These are phyloP conservation scores for Parastagonospora avenae DNA, from an alignment of 2,329 filamentous ascomycete species.

Conservation along the genomic window DNA sequence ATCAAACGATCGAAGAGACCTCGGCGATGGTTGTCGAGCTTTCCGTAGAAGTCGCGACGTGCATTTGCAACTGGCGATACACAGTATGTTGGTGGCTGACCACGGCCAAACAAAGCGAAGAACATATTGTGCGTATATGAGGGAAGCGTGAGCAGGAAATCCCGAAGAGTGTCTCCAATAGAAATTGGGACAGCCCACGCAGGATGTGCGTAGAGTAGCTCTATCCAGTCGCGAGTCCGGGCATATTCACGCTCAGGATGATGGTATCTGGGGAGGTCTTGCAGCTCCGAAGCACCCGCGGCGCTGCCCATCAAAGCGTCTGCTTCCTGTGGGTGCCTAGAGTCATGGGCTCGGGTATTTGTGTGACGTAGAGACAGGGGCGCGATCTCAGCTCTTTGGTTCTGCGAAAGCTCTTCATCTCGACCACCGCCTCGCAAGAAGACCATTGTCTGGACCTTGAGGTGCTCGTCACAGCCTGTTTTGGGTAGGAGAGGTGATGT, in stretches of 20 bases:
- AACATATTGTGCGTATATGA: neutral
- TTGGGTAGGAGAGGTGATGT: neutral
- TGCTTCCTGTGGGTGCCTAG: neutral
- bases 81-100: neutral
- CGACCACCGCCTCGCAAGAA: slow-evolving; percentile 18
- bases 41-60: neutral
- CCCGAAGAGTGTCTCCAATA: neutral
- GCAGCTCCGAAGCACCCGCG: too few relatives aligned
- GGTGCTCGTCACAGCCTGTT: neutral
- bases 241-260: too few relatives aligned
- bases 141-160: neutral
- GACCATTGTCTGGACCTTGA: neutral
- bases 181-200: neutral
- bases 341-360: neutral
- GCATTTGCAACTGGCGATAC: neutral
- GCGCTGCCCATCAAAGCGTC: neutral
- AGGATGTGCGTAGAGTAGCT: neutral
- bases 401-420: neutral
- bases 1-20: slow-evolving; percentile 2
- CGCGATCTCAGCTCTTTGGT: neutral
- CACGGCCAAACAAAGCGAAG: neutral
- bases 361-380: neutral
- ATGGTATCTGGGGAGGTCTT: too few relatives aligned
- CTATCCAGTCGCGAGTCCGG: neutral
- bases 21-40: neutral